Evolutionary conservation across 2,329 filamentous ascomycete genomes (phyloP), one percentile per base, ranked within the genome.

Genomic region (Chaetomium sp.): DNA sequence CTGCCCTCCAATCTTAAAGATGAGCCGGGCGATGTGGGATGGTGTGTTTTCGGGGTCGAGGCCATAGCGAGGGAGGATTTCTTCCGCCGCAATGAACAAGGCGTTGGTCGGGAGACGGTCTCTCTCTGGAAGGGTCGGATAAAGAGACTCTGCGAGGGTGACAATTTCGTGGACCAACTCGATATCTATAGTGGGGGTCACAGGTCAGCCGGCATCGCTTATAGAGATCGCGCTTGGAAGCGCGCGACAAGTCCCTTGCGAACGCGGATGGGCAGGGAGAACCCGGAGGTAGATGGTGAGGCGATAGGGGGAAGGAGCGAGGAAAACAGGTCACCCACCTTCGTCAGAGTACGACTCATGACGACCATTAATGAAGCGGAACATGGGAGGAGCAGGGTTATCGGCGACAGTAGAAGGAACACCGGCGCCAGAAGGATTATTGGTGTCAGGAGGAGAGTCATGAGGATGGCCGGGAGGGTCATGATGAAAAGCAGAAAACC

Each of bases 31-130:
- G 65, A 91, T 86, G 62, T 87, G 82, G 63, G 85, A 84, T 65
- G 70, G 69, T n/a, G 91, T 88, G 62, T 87, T 78, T 64, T 88
- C 84, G n/a, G 83, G 79, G 57, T 89, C 79, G 61, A 89, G 75
- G 53, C 84, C 86, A 73, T 88, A 76, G 61, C 83, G 76, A 5
- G 81, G 81, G n/a, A 95, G 79, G 43, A 91, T 78, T 54, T 82
- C 77, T 66, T 94, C 87, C 68, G 95, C 95, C 35, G 89, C 89
- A 52, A 80, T 79, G 71, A 95, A 95, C 14, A 96, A 79, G 8
- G 89, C 89, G 66, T 85, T 84, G 56, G 87, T 89, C 3, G 88
- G 85, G 27, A 87, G 76, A 54, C 81, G 79, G 63, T 87, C 81
- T 49, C 79, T 78, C 55, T 85, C 80, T 1, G 82, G 75, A 1